These are phyloP conservation scores for Acacia confusa DNA, from an alignment of 306 rosid genomes.

Conservation along the genomic window DNA sequence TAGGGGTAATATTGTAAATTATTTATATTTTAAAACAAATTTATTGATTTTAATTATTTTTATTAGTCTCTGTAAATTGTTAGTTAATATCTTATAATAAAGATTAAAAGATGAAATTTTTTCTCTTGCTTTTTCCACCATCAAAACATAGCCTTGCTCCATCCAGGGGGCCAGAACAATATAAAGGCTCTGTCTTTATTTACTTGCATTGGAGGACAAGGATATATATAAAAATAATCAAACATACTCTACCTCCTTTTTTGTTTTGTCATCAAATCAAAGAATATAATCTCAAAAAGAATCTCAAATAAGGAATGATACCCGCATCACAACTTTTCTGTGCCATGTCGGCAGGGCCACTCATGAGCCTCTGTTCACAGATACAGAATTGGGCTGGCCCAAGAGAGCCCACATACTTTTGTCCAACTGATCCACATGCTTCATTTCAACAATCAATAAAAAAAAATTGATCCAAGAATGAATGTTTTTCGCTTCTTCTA, in stretches of 20 bases:
- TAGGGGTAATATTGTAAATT: no score
- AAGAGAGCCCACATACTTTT: neutral
- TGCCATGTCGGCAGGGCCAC: neutral
- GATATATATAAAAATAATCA: neutral
- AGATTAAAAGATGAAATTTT: no score
- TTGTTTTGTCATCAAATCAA: neutral
- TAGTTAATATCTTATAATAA: no score
- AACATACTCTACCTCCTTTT: neutral
- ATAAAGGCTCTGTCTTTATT: neutral
- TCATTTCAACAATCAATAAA: neutral
- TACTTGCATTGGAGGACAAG: neutral
- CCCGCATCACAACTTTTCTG: neutral
- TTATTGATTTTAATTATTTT: no score
- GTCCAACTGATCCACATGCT: neutral
- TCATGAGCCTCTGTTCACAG: neutral
- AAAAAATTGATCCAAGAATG: neutral
- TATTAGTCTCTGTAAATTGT: no score
- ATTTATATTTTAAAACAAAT: no score
- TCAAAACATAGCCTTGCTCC: neutral
- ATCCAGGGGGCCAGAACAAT: neutral
- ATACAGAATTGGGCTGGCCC: neutral
- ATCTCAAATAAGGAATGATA: neutral
- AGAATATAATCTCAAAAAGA: neutral
- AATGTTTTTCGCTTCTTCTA: conserved; percentile 16
- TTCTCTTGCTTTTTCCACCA: no score